A percentile compares a stretch with the other conserved stretches of the same genome.
Evolutionary conservation across 768 basidiomycete genomes (phyloP).

Genomic region (Tulasnella sp.): DNA sequence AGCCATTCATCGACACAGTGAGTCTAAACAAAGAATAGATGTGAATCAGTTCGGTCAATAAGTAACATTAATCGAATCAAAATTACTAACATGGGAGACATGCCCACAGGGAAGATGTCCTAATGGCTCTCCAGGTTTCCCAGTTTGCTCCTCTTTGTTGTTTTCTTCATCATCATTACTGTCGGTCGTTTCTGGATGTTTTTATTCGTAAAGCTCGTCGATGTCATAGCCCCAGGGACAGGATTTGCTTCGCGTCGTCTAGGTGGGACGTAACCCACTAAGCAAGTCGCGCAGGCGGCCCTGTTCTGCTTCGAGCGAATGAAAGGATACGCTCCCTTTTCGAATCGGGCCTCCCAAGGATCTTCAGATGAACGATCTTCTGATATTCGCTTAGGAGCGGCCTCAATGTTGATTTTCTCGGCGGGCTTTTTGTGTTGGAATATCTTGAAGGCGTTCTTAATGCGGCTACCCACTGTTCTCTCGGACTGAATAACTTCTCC

Average conservation of each 20-base stretch:
- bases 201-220: slow-evolving; percentile 23
- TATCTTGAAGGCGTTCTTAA: background rate
- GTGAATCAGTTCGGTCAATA: slow-evolving; percentile 15
- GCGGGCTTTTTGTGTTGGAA: background rate
- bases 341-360: slow-evolving; percentile 61
- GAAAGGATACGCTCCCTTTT: slow-evolving; percentile 63
- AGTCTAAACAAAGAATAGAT: slow-evolving; percentile 37
- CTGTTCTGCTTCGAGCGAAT: slow-evolving; percentile 70
- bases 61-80: background rate
- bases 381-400: slow-evolving; percentile 1
- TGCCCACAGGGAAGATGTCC: slow-evolving; percentile 68
- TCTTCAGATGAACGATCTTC: slow-evolving; percentile 50
- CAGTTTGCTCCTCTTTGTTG: slow-evolving; percentile 24
- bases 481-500: background rate
- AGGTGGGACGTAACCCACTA: slow-evolving; percentile 76
- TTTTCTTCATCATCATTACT: slow-evolving; percentile 20
- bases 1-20: slow-evolving; percentile 86
- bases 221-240: slow-evolving; percentile 15
- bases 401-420: slow-evolving; percentile 24
- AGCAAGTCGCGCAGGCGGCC: slow-evolving; percentile 71
- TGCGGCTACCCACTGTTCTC: too few species aligned
- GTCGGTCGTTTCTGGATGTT: slow-evolving; percentile 18
- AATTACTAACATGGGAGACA: slow-evolving; percentile 81
- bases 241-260: slow-evolving; percentile 8
- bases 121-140: slow-evolving; percentile 45